Evolutionary conservation across 2,329 filamentous ascomycete genomes (phyloP).

Genomic region (Penicillium sp.): DNA sequence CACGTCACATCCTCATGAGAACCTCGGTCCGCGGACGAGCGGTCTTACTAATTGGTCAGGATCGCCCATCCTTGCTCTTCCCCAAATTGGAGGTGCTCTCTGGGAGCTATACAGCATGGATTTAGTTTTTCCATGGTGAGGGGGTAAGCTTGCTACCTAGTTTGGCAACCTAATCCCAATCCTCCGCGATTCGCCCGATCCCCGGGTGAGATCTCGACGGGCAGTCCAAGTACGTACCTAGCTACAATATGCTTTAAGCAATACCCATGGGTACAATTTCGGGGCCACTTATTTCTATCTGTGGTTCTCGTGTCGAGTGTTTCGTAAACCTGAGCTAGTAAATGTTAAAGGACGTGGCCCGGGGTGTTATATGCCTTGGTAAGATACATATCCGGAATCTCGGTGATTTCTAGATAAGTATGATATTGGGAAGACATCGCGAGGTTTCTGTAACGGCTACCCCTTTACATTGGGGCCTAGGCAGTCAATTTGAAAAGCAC

Average conservation of each 20-base stretch:
- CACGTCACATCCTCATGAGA: neutral
- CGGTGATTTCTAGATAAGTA: neutral
- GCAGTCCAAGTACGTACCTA: neutral
- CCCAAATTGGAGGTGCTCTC: constrained; percentile 8
- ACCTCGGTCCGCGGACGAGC: constrained; percentile 13
- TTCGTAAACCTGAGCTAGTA: neutral
- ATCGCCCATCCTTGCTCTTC: constrained; percentile 1
- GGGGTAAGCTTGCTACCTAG: neutral
- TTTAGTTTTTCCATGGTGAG: neutral
- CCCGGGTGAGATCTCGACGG: neutral
- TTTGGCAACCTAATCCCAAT: neutral
- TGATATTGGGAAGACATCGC: too few species aligned
- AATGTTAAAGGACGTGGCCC: neutral
- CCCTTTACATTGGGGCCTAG: too few species aligned
- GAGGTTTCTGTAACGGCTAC: too few species aligned
- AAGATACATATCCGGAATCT: neutral
- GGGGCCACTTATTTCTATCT: neutral
- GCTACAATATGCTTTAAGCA: neutral
- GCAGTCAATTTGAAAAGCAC: too few species aligned
- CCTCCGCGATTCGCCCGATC: neutral
- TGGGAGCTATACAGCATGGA: neutral
- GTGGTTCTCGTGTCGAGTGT: neutral
- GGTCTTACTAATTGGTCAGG: constrained; percentile 6
- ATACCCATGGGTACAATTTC: neutral
- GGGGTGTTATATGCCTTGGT: neutral